phyloP scores from a whole-genome alignment of 2,329 filamentous ascomycete species.

The Zymoseptoria pseudotritici region DNA sequence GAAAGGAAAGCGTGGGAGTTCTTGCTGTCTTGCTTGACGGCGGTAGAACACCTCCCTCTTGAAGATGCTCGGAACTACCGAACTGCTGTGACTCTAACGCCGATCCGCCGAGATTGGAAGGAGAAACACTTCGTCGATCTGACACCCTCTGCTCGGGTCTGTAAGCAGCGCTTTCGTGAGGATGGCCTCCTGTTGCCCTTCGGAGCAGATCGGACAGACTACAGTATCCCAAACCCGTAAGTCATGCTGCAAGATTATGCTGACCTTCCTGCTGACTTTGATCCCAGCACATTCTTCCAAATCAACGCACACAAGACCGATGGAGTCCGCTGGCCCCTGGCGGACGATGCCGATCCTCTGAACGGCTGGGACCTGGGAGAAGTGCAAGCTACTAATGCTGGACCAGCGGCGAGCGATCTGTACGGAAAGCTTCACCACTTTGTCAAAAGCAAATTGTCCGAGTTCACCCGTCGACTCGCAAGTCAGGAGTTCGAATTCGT shows the following conservation, averaged over 20 bases:
- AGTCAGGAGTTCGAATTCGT: no score
- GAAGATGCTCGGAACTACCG: no score
- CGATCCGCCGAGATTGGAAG: no score
- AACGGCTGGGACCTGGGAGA: slow-evolving; percentile 32
- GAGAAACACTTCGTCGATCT: no score
- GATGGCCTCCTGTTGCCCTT: slow-evolving; percentile 39
- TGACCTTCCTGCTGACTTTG: no score
- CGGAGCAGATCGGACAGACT: slow-evolving; percentile 26
- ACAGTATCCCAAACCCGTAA: slow-evolving; percentile 37
- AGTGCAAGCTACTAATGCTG: slow-evolving; percentile 14
- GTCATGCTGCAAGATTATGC: no score
- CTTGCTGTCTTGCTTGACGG: no score
- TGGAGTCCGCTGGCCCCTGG: slow-evolving; percentile 30
- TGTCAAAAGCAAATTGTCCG: slow-evolving; percentile 25
- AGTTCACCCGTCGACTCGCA: slow-evolving; percentile 27
- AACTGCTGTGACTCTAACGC: no score
- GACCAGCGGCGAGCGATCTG: slow-evolving; percentile 27
- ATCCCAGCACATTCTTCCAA: slow-evolving; percentile 32
- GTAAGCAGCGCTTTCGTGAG: slow-evolving; percentile 24
- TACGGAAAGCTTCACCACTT: slow-evolving; percentile 35
- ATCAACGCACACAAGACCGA: not conserved
- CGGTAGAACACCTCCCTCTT: no score
- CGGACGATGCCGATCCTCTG: slow-evolving; percentile 32
- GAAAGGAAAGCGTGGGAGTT: no score
- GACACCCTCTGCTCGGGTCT: no score